Base-by-base conservation (phyloP, 2,329 filamentous ascomycete genomes). In the Cadophora luteo-olivacea region DNA sequence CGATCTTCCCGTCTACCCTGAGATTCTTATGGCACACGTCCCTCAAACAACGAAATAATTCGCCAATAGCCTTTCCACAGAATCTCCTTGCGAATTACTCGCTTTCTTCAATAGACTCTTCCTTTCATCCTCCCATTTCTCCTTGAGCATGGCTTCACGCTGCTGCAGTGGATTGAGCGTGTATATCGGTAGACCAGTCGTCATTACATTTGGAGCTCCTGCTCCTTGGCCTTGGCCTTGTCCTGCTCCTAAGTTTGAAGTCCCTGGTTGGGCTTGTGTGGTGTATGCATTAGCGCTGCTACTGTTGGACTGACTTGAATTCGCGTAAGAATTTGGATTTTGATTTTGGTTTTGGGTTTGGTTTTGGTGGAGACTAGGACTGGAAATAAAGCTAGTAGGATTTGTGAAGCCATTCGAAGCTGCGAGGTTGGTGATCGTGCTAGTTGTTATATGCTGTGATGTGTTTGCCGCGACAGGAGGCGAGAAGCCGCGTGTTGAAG, bases 121-220 rank as follows among this genome's bases (percentile, higher is more conserved):
- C 60, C 82, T 80, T 65, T 82, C 78, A 58, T 80, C 75, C 65
- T 86, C 82, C 49, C 81, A 78, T 24, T 79, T 78, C 71, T 83
- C 80, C 70, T 81, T 81, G 69, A 83, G 82, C 80, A 84, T 81
- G 6, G 80, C 81, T 72, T 85, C 84, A 38, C 81, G 79, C 69
- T 85, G 82, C 72, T 84, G 81, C 12, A 84, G 77, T n/a, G 84
- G 82, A 65, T 81, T 82, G 68, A 81, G 75, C 1, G 69, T 64
- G 51, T 74, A 79, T 68, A 68, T 81, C 33, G 80, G 41, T 78
- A 81, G 24, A 76, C 72, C 57, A 1, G 41, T 61, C 9, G 25
- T 41, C 36, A 61, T 41, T 19, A 52, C 36, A 9, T 51, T 65
- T 19, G 64, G 48, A 4, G 33, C 48, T 25, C 61, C 38, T 33